Evolutionary conservation across 2,329 filamentous ascomycete genomes (phyloP).

Genomic region (Curvularia hawaiiensis): DNA sequence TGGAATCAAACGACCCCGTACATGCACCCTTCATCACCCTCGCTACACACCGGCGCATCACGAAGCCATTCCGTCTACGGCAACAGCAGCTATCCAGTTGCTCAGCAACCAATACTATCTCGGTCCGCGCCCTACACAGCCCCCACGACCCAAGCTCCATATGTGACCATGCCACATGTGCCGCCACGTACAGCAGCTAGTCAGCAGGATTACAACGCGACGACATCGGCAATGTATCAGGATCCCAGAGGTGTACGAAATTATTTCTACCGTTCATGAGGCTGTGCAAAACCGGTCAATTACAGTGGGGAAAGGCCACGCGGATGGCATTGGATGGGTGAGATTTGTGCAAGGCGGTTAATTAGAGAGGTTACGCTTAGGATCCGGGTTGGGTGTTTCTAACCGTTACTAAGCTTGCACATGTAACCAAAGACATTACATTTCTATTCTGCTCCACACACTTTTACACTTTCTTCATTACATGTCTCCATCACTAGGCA

Average conservation of each 20-base stretch:
- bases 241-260: conserved; percentile 27
- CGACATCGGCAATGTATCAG: conserved; percentile 20
- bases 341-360: not conserved
- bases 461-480: not conserved
- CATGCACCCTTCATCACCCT: conserved; percentile 21
- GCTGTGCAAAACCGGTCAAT: conserved; percentile 20
- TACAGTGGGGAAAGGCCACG: conserved; percentile 8
- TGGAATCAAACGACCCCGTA: conserved; percentile 30
- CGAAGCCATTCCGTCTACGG: conserved; percentile 11
- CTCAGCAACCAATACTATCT: conserved; percentile 22
- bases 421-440: not conserved
- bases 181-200: conserved; percentile 15
- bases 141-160: conserved; percentile 17
- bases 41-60: conserved; percentile 23
- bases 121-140: conserved; percentile 22
- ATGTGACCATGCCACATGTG: conserved; percentile 15
- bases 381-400: not conserved
- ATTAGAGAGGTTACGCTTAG: not conserved
- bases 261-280: conserved; percentile 28
- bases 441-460: not conserved
- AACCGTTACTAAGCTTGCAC: not conserved
- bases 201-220: conserved; percentile 16
- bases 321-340: conserved; percentile 7
- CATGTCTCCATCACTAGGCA: not conserved
- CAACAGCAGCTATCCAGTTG: conserved; percentile 24